Evolutionary conservation across 225 moss, liverwort and hornwort genomes (phyloP).

Genomic region (Pseudoscleropodium purum): DNA sequence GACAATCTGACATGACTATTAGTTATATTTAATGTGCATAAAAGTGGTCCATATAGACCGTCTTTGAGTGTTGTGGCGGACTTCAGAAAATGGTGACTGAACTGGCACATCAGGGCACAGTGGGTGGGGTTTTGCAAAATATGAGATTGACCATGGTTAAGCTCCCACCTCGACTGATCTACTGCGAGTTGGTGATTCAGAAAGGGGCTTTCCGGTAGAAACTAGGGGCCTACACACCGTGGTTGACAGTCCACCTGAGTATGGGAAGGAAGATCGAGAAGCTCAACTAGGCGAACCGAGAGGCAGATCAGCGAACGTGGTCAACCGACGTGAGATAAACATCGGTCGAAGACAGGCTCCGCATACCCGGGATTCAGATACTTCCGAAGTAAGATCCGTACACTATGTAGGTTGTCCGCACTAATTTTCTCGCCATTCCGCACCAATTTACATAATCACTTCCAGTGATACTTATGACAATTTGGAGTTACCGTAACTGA

Average conservation of each 20-base stretch:
- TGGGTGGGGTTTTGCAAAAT: neutral
- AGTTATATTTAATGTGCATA: neutral
- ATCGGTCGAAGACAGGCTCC: neutral
- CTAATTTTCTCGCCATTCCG: neutral
- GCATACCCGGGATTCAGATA: neutral
- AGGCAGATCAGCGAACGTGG: slow-evolving; percentile 4
- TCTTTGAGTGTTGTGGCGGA: neutral
- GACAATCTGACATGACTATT: neutral
- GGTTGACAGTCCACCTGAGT: slow-evolving; percentile 3
- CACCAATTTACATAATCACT: neutral
- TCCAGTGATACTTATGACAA: neutral
- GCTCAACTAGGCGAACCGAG: neutral
- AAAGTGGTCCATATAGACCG: neutral
- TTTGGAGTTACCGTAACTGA: neutral
- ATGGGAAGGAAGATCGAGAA: slow-evolving; percentile 12
- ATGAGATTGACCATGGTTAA: neutral
- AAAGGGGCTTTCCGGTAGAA: neutral
- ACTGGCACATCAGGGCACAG: neutral
- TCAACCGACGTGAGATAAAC: neutral
- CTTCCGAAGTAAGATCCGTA: neutral
- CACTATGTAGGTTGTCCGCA: neutral
- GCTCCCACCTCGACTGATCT: neutral
- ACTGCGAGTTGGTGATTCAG: neutral
- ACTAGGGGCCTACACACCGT: slow-evolving; percentile 1
- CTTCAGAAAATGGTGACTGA: neutral